These are phyloP conservation scores for Fistulifera pelliculosa DNA, from an alignment of 108 stramenopile genomes.

Conservation along the genomic window DNA sequence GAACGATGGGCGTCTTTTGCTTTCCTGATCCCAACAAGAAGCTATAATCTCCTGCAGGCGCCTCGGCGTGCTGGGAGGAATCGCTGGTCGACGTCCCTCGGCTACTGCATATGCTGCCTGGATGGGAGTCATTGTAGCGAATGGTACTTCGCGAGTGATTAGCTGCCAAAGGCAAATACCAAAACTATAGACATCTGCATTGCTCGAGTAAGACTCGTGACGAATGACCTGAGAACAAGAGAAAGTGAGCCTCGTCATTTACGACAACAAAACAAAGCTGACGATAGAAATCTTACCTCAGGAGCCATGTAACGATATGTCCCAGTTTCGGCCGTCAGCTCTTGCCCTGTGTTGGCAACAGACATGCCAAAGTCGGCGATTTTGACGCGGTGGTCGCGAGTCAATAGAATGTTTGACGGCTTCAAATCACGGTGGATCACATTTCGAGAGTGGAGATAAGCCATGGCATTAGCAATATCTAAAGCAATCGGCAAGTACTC, in stretches of 20 bases:
- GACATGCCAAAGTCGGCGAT: slow-evolving; percentile 53
- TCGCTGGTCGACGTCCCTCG: slow-evolving; percentile 27
- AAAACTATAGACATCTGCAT: slow-evolving; percentile 61
- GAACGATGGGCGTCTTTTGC: slow-evolving; percentile 19
- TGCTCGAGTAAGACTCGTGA: slow-evolving; percentile 44
- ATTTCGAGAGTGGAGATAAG: slow-evolving; percentile 32
- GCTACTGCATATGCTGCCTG: slow-evolving; percentile 38
- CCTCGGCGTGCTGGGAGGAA: slow-evolving; percentile 16
- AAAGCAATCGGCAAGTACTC: slow-evolving; percentile 27
- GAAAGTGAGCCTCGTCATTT: too few relatives aligned
- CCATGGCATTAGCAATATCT: slow-evolving; percentile 33
- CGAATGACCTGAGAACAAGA: slow-evolving; percentile 50
- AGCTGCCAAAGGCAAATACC: slow-evolving; percentile 57
- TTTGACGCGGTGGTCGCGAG: slow-evolving; percentile 39
- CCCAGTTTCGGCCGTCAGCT: slow-evolving; percentile 63
- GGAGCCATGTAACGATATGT: slow-evolving; percentile 48
- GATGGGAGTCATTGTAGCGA: slow-evolving; percentile 33
- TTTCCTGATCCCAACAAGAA: slow-evolving; percentile 32
- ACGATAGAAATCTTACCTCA: too few relatives aligned
- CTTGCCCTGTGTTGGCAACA: slow-evolving; percentile 28
- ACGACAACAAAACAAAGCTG: too few relatives aligned
- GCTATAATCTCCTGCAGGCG: slow-evolving; percentile 22
- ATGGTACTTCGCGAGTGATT: slow-evolving; percentile 35
- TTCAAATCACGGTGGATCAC: slow-evolving; percentile 25
- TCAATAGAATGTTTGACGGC: slow-evolving; percentile 33